These are phyloP conservation scores for Crithidia mellificae DNA, from an alignment of 208 protist species.

Conservation along the genomic window DNA sequence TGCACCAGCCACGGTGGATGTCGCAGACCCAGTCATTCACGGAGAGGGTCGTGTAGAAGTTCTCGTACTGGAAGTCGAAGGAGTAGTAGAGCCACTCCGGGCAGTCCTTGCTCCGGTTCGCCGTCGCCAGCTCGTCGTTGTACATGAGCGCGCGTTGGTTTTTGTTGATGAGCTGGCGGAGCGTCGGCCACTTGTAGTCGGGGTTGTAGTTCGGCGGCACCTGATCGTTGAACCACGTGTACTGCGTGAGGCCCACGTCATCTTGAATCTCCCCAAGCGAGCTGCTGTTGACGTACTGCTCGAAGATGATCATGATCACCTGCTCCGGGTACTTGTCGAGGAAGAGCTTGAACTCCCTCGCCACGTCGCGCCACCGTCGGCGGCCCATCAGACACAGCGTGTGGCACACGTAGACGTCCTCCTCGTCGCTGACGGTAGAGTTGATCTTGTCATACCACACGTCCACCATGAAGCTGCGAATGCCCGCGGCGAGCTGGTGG, in stretches of 20 bases:
- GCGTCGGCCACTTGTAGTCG: conserved; percentile 40
- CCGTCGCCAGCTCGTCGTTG: conserved; percentile 28
- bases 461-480: conserved; percentile 53
- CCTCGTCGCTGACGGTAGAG: conserved; percentile 22
- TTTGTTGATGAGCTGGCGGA: conserved; percentile 28
- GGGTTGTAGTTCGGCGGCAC: conserved; percentile 35
- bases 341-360: conserved; percentile 32
- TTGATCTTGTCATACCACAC: conserved; percentile 48
- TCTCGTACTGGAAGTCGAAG: conserved; percentile 43
- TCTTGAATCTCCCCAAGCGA: conserved; percentile 28
- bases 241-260: conserved; percentile 34
- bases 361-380: conserved; percentile 17
- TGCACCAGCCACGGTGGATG: conserved; percentile 44
- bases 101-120: background rate
- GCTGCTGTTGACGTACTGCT: conserved; percentile 50
- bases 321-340: conserved; percentile 33
- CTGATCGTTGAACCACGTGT: conserved; percentile 39
- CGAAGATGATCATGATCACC: conserved; percentile 43
- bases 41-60: conserved; percentile 32
- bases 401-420: conserved; percentile 47
- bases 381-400: conserved; percentile 32
- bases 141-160: conserved; percentile 38
- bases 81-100: conserved; percentile 45
- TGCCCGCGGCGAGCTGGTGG: conserved; percentile 39
- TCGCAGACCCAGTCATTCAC: conserved; percentile 30